Percentiles rank a stretch among this genome's conserved stretches.
phyloP scores from a whole-genome alignment of 257 asterid genomes.

The Nicotiana tabacum region DNA sequence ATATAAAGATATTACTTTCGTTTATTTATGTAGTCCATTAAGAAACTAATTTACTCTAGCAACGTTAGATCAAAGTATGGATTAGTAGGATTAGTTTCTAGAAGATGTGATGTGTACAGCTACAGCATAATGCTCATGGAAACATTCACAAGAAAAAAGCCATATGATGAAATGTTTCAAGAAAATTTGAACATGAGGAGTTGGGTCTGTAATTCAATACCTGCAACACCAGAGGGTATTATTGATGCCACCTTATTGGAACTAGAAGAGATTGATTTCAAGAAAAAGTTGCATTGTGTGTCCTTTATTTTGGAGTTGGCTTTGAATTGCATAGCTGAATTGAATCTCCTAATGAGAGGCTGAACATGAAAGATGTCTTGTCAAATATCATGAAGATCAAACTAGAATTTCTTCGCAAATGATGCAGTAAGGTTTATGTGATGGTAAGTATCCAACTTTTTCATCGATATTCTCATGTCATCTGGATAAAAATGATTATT shows the following conservation, averaged over 20 bases:
- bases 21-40: neutral
- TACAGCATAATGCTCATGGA: constrained; percentile 12
- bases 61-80: neutral
- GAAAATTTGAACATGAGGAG: constrained; percentile 4
- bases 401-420: neutral
- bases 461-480: neutral
- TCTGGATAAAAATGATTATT: neutral
- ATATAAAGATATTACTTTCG: neutral
- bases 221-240: neutral
- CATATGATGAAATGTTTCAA: neutral
- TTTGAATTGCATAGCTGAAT: neutral
- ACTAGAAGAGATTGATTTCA: neutral
- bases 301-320: constrained; percentile 8
- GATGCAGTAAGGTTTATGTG: neutral
- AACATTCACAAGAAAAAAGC: neutral
- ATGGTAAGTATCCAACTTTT: neutral
- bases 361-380: neutral
- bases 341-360: constrained; percentile 8
- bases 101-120: constrained; percentile 7
- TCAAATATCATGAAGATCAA: neutral
- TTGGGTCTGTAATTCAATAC: neutral
- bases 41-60: neutral
- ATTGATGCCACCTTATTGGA: neutral
- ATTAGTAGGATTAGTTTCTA: neutral
- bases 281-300: neutral